Evolutionary conservation across 257 asterid genomes (phyloP), one percentile per base, ranked within the genome.

Genomic region (Linaria vulgaris): DNA sequence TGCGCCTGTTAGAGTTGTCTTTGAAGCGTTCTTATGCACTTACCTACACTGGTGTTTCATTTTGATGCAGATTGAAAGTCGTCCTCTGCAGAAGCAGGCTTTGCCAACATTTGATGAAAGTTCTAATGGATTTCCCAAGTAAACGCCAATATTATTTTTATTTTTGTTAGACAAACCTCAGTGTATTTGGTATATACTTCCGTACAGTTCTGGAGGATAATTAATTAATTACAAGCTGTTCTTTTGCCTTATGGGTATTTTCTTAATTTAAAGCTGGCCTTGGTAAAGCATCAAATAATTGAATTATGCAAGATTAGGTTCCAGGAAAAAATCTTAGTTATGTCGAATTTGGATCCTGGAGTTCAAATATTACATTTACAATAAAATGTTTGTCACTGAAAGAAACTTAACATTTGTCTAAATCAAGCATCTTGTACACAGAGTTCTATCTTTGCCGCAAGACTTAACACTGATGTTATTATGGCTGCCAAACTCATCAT

Each of bases 31-130:
- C 13, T 61, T 37, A 8, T 68, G 63, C 23, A 64, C 51, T 43
- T 34, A 54, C 56, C 34, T 64, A 6, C 51, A 53, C 20, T 17
- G 17, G 17, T 59, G 23, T 6, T 12, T 52, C 55, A 58, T 69
- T 53, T 12, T 71, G 64, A 63, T 57, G 58, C 76, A 94, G 99
- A 94, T 94, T 72, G 99, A 94, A 79, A 94, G 99, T 70, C 95
- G 99, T 46, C 99, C 99, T 12, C 71, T 90, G 73, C 97, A 78
- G 76, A 94, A 88, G 78, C 92, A 65, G 73, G 90, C 95, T 67
- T 73, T 88, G 79, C 86, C 57, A 66, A 65, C 77, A 47, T 78
- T 79, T n/a, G 95, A 81, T 52, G 74, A 66, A 4, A 34, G 41
- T 34, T 34, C 41, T 1, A 34, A 34, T 68, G 91, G 80, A 44